Conservation (phyloP, 768 basidiomycete genomes). For the Lactarius hengduanensis region DNA sequence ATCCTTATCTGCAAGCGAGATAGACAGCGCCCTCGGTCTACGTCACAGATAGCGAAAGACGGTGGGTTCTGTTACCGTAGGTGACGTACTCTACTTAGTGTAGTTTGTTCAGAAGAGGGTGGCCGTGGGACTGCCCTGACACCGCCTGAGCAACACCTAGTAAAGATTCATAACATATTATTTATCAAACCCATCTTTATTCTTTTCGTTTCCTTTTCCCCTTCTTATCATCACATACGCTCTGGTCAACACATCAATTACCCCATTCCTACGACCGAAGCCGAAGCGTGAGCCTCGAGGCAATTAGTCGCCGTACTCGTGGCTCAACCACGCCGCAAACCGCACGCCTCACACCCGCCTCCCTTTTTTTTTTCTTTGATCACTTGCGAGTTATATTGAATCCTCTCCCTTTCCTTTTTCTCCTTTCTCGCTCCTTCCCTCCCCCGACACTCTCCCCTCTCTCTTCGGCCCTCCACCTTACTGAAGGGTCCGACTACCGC, state of each 20-base stretch:
- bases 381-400: slow-evolving; percentile 24
- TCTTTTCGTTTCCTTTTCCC: neutral
- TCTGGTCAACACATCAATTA: slow-evolving; percentile 7
- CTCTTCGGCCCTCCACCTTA: slow-evolving; percentile 30
- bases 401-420: slow-evolving; percentile 28
- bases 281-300: slow-evolving; percentile 29
- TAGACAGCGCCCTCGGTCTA: neutral
- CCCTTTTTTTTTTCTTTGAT: slow-evolving; percentile 31
- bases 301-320: slow-evolving; percentile 34
- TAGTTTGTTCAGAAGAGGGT: neutral
- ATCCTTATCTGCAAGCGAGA: slow-evolving; percentile 16
- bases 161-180: neutral
- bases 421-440: slow-evolving; percentile 32
- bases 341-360: slow-evolving; percentile 33
- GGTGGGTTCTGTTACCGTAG: neutral
- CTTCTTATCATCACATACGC: neutral
- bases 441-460: slow-evolving; percentile 31
- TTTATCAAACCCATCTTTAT: slow-evolving; percentile 1
- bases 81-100: slow-evolving; percentile 15
- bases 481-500: slow-evolving; percentile 32
- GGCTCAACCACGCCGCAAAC: slow-evolving; percentile 38
- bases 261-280: slow-evolving; percentile 27
- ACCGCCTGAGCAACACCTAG: slow-evolving; percentile 8
- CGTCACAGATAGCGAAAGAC: slow-evolving; percentile 11
- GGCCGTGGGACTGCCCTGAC: slow-evolving; percentile 7